Base-by-base conservation (phyloP, 2,329 filamentous ascomycete genomes). In the Talaromyces sp. region DNA sequence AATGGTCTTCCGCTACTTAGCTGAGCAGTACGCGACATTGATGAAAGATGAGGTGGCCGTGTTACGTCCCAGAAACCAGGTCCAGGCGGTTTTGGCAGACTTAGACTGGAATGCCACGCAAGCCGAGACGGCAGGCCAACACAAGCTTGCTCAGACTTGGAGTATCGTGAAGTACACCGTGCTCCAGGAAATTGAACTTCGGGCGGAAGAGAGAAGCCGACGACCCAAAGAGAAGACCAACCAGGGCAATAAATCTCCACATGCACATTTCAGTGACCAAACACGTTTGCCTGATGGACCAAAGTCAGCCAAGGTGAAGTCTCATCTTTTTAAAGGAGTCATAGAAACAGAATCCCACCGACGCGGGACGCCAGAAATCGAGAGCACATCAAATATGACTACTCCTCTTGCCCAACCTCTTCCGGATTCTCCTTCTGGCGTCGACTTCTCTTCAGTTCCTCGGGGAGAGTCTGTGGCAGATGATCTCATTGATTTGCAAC, bases 101-200 rank as follows among this genome's bases (percentile, higher is more conserved):
- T 78, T 84, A 52, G 75, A 80, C 55, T 75, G 78, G 35, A 86
- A 85, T 68, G 80, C 80, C 5, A 71, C 76, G 46, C 76, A 80
- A 62, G 81, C 81, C 25, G 76, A 82, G 61, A 71, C 75, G 58
- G 76, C 77, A 35, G 77, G 78, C 39, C 70, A 79, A 61, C 73
- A 79, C 62, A 76, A 79, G 56, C 70, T 83, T 46, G 80, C 84
- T 33, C 80, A 85, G 62, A 82, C 81, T 19, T 87, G 83, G 83
- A 78, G 77, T 56, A 77, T 86, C 21, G 69, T 84, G 35, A 80
- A 78, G 56, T 74, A 77, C 57, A 75, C 78, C 25, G 73, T 83
- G 55, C 66, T 78, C 2, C 75, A 78, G 58, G 80, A 83, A 59
- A 73, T 84, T 28, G 72, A 72, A 57, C 60, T 65, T 40, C 75